Evolutionary conservation across 495 filamentous ascomycete genomes (phyloP), one percentile per base, ranked within the genome.

Genomic region (Penicillium parvum): DNA sequence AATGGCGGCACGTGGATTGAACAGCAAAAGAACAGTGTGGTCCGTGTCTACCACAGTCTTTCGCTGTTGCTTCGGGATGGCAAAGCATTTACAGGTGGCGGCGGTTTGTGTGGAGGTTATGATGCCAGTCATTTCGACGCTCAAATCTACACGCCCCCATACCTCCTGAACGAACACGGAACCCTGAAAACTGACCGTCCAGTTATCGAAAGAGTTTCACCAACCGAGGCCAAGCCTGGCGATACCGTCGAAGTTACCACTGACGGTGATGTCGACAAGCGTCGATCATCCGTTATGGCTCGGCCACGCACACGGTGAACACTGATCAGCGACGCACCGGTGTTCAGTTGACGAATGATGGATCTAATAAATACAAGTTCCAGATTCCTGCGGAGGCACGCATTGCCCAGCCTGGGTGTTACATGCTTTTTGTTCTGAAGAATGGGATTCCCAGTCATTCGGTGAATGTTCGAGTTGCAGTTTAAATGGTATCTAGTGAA

Each of bases 71-170:
- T 79, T 21, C 61, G 58, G 18, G 76, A 80, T 43, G 75, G 60
- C n/a, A 74, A 65, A 3, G 69, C 79, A 16, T 57, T 74, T 35
- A 58, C 45, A 27, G 74, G 67, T 21, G 76, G 76, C 14, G 70
- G 75, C n/a, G 75, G 74, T 10, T 64, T 79, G n/a, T 74, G 74
- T 39, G 69, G 66, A 7, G 33, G 47, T 36, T 72, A 69, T 45
- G 33, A 37, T 1, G 57, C 62, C 19, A 76, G 78, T 43, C 76
- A 79, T 47, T 73, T 64, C 49, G 74, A 78, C 50, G 60, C 45
- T 12, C 69, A 79, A 49, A 62, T 79, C 37, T 79, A 63, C 50
- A 56, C 45, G 9, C 55, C 39, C 68, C 73, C 4, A 0, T 78
- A 78, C 39, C 63, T 78, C 4, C 63, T 76, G 39, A 68, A 58